These are phyloP conservation scores for Rhododendron henanense DNA, from an alignment of 148 eudicot species.

Conservation along the genomic window DNA sequence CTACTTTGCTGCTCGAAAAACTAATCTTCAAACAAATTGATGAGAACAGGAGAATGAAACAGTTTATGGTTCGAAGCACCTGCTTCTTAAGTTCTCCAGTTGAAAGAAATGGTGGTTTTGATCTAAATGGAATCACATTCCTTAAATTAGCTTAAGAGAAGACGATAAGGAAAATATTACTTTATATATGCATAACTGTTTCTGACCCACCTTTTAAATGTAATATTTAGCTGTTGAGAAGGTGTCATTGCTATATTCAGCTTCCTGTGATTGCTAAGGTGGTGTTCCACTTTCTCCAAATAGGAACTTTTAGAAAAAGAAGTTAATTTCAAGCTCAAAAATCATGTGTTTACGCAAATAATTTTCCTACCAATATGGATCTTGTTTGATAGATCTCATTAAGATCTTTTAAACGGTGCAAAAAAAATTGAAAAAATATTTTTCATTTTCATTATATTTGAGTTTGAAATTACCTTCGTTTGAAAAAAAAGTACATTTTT, in stretches of 20 bases:
- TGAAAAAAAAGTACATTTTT: too few species aligned
- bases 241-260: conserved; percentile 3
- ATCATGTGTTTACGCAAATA: too few species aligned
- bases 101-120: neutral
- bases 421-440: too few species aligned
- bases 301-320: too few species aligned
- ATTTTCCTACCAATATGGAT: too few species aligned
- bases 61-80: neutral
- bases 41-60: neutral
- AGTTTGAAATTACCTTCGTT: too few species aligned
- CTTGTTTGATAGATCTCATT: too few species aligned
- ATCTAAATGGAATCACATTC: neutral
- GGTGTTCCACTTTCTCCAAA: too few species aligned
- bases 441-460: too few species aligned
- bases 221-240: neutral
- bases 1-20: neutral
- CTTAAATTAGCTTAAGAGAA: neutral
- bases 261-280: neutral
- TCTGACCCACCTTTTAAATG: neutral
- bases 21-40: neutral
- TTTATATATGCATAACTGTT: neutral
- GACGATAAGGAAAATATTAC: neutral
- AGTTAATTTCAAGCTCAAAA: too few species aligned
- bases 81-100: neutral
- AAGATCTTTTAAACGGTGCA: too few species aligned